Conservation (phyloP, 140 eudicot genomes). For the Anethum foeniculum region DNA sequence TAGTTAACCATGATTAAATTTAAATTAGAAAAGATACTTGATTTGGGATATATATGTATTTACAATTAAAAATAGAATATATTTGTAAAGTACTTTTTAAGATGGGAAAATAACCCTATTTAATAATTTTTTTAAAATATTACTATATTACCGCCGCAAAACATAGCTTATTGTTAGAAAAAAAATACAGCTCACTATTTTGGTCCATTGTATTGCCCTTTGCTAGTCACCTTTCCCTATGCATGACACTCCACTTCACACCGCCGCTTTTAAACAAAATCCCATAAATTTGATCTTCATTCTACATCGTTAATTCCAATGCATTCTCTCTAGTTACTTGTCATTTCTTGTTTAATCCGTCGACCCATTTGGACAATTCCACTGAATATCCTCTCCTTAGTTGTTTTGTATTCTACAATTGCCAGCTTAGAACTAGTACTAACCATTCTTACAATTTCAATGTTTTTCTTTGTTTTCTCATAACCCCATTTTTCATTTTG, state of each 20-base stretch:
- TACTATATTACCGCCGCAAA: too few relatives aligned
- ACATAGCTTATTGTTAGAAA: too few relatives aligned
- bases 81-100: too few relatives aligned
- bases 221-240: too few relatives aligned
- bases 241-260: background rate
- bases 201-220: too few relatives aligned
- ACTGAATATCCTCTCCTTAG: background rate
- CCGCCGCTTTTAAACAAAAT: constrained; percentile 4
- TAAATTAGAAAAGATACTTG: too few relatives aligned
- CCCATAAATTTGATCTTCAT: background rate
- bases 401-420: background rate
- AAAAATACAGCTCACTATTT: too few relatives aligned
- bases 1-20: too few relatives aligned
- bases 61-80: too few relatives aligned
- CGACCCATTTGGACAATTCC: constrained; percentile 3
- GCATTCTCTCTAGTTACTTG: background rate
- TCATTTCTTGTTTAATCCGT: constrained; percentile 1
- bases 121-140: too few relatives aligned
- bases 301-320: background rate
- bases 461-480: background rate
- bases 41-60: too few relatives aligned
- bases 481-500: constrained; percentile 1
- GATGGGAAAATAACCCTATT: too few relatives aligned
- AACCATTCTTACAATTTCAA: background rate
- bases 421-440: background rate